Percentiles rank a stretch among this genome's conserved stretches.
Evolutionary conservation across 1,139 yeast genomes (phyloP).

Genomic region (Saccharomyces pastorianus): DNA sequence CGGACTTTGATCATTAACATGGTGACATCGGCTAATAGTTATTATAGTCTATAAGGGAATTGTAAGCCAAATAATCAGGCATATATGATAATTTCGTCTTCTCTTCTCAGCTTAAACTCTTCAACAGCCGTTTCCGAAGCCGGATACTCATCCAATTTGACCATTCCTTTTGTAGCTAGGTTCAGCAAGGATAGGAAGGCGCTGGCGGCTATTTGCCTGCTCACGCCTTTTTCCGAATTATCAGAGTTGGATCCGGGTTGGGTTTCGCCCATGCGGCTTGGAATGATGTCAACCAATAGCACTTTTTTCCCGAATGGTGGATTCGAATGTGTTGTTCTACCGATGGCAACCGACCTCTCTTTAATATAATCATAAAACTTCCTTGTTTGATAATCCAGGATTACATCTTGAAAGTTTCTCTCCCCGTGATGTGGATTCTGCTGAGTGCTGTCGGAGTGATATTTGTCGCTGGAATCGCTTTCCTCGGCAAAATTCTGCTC

Average conservation of each 20-base stretch:
- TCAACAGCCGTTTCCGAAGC: not conserved
- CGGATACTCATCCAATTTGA: constrained; percentile 7
- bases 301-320: constrained; percentile 18
- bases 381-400: constrained; percentile 22
- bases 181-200: constrained; percentile 27
- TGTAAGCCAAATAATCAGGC: not conserved
- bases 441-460: not conserved
- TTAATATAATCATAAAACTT: constrained; percentile 25
- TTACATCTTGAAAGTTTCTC: not conserved
- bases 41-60: not conserved
- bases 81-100: not conserved
- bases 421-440: constrained; percentile 2
- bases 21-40: not conserved
- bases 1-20: not conserved
- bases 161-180: constrained; percentile 22
- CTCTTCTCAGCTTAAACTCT: not conserved
- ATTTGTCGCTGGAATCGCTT: not conserved
- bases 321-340: constrained; percentile 15
- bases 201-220: constrained; percentile 26
- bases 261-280: constrained; percentile 14
- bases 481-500: constrained; percentile 4
- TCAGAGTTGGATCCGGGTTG: not conserved
- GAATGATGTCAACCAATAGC: constrained; percentile 25
- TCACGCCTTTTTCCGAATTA: constrained; percentile 8
- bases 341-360: constrained; percentile 18